Base-by-base conservation (phyloP, 768 basidiomycete species). In the Dioszegia crocea region DNA sequence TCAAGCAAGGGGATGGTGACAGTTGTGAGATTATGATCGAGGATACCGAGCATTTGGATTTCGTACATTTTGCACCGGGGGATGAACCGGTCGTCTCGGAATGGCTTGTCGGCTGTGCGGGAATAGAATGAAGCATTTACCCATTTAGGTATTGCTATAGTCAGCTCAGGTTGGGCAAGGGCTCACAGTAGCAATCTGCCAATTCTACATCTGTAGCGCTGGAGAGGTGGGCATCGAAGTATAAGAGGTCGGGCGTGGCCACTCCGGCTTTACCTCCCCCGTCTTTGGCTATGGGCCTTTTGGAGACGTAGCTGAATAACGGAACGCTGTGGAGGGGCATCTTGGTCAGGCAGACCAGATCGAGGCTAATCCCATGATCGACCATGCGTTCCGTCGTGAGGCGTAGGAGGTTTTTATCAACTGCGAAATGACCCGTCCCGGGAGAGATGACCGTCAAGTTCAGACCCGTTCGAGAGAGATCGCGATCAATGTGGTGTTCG, bases 1-100 rank as follows among this genome's bases (percentile, higher is more conserved):
- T 73, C 70, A 17, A 76, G 61, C 11, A 70, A 53, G 1, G 93
- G 92, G 12, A 96, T 84, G 62, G 89, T 88, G 60, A 96, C 92
- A 4, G 89, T 86, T 21, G 91, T 84, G 29, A 96, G 86, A 66
- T 94, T 91, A 65, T 93, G 89, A 64, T 91, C 91, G 43, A 94
- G 80, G 9, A 94, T 79, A 5, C 93, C 93, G 1, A 96, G 83
- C 88, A 90, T 93, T 70, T 96, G 88, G 38, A 96, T 91, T 71
- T 93, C 89, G 68, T 91, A 89, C 91, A 96, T 94, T 78, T 90
- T 89, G n/a, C 89, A 91, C 29, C 94, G 85, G 4, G 91, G 87
- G 24, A 97, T 81, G 73, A 97, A 98, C 60, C 94, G 92, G 64
- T 65, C 79, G 27, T 68, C 60, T 6, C 79, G 74, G 60, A 78